Evolutionary conservation across 352 stramenopile genomes (phyloP).

Genomic region (Phytopythium mirpurense): DNA sequence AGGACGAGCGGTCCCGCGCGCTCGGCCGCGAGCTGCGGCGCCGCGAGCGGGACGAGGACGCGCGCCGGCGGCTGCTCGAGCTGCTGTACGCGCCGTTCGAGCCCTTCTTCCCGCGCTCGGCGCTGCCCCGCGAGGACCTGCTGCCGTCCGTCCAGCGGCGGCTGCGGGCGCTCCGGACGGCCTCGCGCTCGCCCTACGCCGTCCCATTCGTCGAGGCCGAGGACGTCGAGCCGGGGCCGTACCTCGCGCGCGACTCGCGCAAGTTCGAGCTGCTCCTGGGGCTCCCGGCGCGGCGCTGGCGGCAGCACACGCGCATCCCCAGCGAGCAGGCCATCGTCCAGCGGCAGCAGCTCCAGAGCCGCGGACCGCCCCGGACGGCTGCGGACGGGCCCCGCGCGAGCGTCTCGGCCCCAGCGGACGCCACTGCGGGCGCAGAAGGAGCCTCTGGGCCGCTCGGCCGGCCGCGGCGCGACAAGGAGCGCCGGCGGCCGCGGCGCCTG

Average conservation of each 20-base stretch:
- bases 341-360: constrained; percentile 22
- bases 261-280: constrained; percentile 53
- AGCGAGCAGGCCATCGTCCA: constrained; percentile 34
- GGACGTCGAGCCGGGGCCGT: constrained; percentile 41
- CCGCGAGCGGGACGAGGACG: constrained; percentile 20
- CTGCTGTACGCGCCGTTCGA: constrained; percentile 56
- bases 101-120: constrained; percentile 43
- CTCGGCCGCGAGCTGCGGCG: constrained; percentile 22
- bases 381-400: no score
- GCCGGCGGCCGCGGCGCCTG: constrained; percentile 10
- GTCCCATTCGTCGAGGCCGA: constrained; percentile 35
- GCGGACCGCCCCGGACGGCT: constrained; percentile 18
- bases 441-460: no score
- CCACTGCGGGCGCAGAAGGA: no score
- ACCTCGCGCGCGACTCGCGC: constrained; percentile 44
- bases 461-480: no score
- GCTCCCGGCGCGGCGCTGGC: constrained; percentile 26
- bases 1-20: constrained; percentile 36
- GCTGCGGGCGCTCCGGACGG: constrained; percentile 13
- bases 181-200: constrained; percentile 20
- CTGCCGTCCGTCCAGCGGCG: constrained; percentile 40
- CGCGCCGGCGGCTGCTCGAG: constrained; percentile 24
- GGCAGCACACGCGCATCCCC: constrained; percentile 27
- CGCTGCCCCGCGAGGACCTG: constrained; percentile 35
- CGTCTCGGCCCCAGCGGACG: no score